These are phyloP conservation scores for Arthroderma sp. DNA, from an alignment of 2,329 filamentous ascomycete species.

Conservation along the genomic window DNA sequence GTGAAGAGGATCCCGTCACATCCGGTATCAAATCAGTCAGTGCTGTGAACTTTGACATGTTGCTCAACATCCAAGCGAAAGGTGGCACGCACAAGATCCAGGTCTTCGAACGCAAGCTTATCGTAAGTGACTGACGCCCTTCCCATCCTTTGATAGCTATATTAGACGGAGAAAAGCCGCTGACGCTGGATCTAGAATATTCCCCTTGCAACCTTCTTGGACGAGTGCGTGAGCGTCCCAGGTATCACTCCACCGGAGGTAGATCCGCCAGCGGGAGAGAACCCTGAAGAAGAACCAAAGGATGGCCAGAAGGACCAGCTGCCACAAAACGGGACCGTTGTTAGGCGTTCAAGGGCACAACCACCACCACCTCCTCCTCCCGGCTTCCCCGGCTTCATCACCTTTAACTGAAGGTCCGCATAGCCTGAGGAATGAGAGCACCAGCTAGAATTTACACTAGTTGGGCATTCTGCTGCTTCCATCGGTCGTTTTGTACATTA, in stretches of 20 bases:
- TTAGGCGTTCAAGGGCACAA: too few relatives aligned
- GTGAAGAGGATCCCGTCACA: background rate
- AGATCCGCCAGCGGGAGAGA: too few relatives aligned
- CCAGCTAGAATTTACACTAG: too few relatives aligned
- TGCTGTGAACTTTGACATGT: slow-evolving; percentile 7
- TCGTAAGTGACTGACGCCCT: background rate
- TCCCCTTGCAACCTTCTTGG: slow-evolving; percentile 4
- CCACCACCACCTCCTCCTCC: too few relatives aligned
- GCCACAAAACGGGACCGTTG: too few relatives aligned
- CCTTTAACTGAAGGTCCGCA: too few relatives aligned
- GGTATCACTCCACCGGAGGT: background rate
- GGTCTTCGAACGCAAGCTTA: slow-evolving; percentile 3
- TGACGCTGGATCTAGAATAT: background rate
- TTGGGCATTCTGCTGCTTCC: too few relatives aligned
- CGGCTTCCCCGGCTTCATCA: too few relatives aligned
- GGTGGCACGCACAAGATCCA: background rate
- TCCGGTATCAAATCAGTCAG: slow-evolving; percentile 9
- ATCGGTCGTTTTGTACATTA: too few relatives aligned
- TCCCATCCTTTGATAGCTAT: background rate
- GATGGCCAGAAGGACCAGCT: too few relatives aligned
- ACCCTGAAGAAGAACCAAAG: too few relatives aligned
- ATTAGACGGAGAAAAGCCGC: background rate
- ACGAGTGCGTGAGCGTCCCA: slow-evolving; percentile 1
- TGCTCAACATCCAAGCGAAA: background rate
- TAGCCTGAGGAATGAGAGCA: too few relatives aligned